phyloP scores from a whole-genome alignment of 2,329 filamentous ascomycete species.

The Fusarium transvaalense region DNA sequence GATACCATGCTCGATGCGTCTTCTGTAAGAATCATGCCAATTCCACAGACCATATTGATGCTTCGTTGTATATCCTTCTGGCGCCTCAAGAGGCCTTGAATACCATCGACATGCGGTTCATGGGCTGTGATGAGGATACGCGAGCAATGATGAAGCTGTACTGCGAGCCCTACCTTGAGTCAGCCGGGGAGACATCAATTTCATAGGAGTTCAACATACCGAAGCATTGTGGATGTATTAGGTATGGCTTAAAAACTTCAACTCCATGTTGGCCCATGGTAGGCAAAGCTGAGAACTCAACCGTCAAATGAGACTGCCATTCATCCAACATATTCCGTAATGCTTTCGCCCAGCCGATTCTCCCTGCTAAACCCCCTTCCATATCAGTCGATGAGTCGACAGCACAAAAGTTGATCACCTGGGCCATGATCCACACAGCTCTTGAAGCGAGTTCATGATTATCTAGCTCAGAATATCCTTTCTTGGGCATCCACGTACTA shows the following conservation, averaged over 20 bases:
- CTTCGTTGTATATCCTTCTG: constrained; percentile 43
- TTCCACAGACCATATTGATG: constrained; percentile 58
- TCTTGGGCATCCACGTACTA: constrained; percentile 69
- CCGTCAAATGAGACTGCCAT: constrained; percentile 52
- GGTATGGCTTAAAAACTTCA: constrained; percentile 59
- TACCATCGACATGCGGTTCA: constrained; percentile 37
- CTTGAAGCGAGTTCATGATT: constrained; percentile 66
- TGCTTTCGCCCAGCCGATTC: constrained; percentile 27
- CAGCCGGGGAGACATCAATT: fast-evolving
- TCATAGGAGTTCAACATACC: neutral
- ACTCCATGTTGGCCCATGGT: constrained; percentile 36
- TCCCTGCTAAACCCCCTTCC: constrained; percentile 11
- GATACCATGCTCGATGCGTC: constrained; percentile 58
- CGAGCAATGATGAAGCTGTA: constrained; percentile 35
- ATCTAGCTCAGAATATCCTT: constrained; percentile 61
- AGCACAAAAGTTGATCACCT: constrained; percentile 67
- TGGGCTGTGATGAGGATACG: constrained; percentile 54
- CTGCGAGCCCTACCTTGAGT: constrained; percentile 18
- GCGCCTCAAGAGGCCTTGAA: constrained; percentile 59
- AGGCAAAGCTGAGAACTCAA: constrained; percentile 58
- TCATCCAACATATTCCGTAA: constrained; percentile 44
- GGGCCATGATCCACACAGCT: constrained; percentile 66
- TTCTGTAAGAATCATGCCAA: constrained; percentile 60
- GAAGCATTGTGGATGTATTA: constrained; percentile 63
- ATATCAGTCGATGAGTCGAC: constrained; percentile 7